Base-by-base conservation (phyloP, 768 basidiomycete genomes). In the Tricholoma terreum region DNA sequence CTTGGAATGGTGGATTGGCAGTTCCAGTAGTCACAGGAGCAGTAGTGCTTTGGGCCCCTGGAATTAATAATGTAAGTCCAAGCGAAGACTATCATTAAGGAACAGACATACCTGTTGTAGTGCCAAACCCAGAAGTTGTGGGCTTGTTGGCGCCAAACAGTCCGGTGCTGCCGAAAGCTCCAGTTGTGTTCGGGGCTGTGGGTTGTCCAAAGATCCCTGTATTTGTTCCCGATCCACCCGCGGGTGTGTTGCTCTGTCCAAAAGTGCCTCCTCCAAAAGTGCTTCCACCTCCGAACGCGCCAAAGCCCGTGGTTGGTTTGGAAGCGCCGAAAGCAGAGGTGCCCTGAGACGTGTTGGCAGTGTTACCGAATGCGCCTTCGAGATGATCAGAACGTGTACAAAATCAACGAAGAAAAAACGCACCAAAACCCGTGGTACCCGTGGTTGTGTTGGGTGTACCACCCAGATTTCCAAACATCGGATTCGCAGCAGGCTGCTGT, bases 301-400 rank as follows among this genome's bases (percentile, higher is more conserved):
- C 88, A 71, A 94, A 92, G 11, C 87, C 90, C 10, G 84, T 76
- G 4, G 85, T 68, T 38, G 89, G 88, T 66, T 92, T 92, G 30
- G 85, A 69, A 45, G 75, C 80, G 35, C 86, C 87, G 58, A 92
- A 92, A 40, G 83, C 70, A 53, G 81, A 73, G 40, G 71, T 73
- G 36, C 65, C 71, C 54, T 67, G 73, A 11, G 75, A 61, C 31
- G 74, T 64, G 61, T 71, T 81, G 62, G 66, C 52, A 49, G 62
- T 59, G 15, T 73, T 74, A 69, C 65, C 65, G 52, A 84, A 83
- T 56, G 78, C 76, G 65, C 81, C 82, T 82, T 56, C 30, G 22
- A 27, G 52, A 55, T 56, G 49, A 40, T 36, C 68, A 50, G 64
- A 63, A 54, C 50, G 48, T 59, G 56, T 61, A 61, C 60, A 42